Evolutionary conservation across 2,329 filamentous ascomycete genomes (phyloP).

Genomic region (Ophiosphaerella korrae): DNA sequence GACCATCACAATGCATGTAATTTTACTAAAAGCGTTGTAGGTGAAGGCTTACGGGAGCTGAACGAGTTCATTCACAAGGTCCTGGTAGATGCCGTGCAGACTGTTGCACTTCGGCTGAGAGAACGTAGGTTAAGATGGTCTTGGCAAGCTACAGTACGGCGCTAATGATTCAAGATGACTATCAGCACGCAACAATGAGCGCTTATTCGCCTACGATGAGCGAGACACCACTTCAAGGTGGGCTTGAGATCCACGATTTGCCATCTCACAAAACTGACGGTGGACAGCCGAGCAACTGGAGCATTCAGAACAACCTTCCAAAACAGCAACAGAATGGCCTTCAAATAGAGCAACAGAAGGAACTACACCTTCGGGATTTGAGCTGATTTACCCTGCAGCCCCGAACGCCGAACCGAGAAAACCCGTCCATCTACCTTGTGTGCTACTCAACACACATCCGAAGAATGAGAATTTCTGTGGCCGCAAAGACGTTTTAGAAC

Average conservation of each 20-base stretch:
- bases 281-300: too few relatives aligned
- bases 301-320: background rate
- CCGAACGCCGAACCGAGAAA: constrained; percentile 1
- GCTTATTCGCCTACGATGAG: constrained; percentile 4
- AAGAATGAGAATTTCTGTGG: background rate
- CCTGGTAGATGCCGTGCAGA: too few relatives aligned
- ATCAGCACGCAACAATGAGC: constrained; percentile 6
- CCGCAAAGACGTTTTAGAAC: background rate
- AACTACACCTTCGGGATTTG: constrained; percentile 1
- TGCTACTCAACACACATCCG: constrained; percentile 1
- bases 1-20: too few relatives aligned
- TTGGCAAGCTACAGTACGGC: too few relatives aligned
- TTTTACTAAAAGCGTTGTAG: too few relatives aligned
- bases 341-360: background rate
- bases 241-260: background rate
- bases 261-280: background rate
- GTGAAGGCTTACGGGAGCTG: too few relatives aligned
- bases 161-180: too few relatives aligned
- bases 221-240: constrained; percentile 4
- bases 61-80: too few relatives aligned
- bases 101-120: too few relatives aligned
- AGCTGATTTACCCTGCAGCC: background rate
- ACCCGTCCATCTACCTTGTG: constrained; percentile 5
- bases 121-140: too few relatives aligned
- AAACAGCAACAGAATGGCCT: background rate